Base-by-base conservation (phyloP, 2,329 filamentous ascomycete species). In the Hymenoscyphus linearis region DNA sequence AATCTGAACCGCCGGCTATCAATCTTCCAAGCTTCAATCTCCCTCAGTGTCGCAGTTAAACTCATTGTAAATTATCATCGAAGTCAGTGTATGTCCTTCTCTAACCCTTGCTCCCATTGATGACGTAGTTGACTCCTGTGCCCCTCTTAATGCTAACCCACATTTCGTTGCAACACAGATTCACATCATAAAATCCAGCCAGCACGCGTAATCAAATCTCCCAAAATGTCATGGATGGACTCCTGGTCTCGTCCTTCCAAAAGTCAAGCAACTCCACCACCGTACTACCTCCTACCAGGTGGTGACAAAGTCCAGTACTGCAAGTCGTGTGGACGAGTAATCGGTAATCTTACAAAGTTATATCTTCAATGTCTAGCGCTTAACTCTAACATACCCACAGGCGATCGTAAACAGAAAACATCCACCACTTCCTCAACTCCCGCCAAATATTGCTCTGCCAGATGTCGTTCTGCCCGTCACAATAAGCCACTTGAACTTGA, bases 381-480 rank as follows among this genome's bases (percentile, higher is more conserved):
- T 27, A 26, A 55, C 3, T 7, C 25, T 56, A 6, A 25, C 26
- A 37, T 5, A 10, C 3, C 13, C 4, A 40, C 6, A 52, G 55
- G 55, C 47, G 55, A 57, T 16, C 55, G 55, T 18, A 57, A 57
- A 36, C 40, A 35, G 10, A 26, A 57, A 57, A n/a, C 36, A 9
- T 36, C 18, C 18, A 26, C 5, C 14, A 18, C 6, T 25, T 47
- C 55, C 16, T 35, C 56, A 9, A 60, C 57, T 13, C 63, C 59
- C 26, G 53, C 66, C 72, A 85, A 83, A 64, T 86, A 85, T 74
- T 86, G 84, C 73, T 86, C 83, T 0, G 74, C 78, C 53, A 74
- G 79, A 40, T 86, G 83, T 65, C 76, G 81, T 22, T 40, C 85
- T 84, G 67, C 80, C 80, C 0, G 75, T 4, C 55, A 47, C 14